These are phyloP conservation scores for Syncephalis plumigaleata DNA, from an alignment of 371 early-diverging fungal species.

Conservation along the genomic window DNA sequence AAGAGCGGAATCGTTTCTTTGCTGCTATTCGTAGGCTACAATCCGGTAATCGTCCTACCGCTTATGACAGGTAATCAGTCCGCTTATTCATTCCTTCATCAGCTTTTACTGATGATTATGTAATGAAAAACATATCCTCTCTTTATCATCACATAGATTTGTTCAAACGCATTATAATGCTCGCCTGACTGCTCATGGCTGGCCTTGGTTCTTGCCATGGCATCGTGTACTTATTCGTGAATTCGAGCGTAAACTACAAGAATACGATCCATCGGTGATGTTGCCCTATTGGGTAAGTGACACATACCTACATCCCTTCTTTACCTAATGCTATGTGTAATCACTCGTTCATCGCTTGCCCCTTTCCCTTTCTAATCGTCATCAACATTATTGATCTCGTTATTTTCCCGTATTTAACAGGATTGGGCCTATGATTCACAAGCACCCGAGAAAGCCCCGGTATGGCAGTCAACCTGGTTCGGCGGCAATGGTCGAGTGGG, in stretches of 20 bases:
- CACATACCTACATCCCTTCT: too few relatives aligned
- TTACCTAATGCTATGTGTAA: too few relatives aligned
- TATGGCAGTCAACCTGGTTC: constrained; percentile 3
- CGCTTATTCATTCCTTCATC: too few relatives aligned
- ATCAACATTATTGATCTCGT: too few relatives aligned
- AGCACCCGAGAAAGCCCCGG: constrained; percentile 3
- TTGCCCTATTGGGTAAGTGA: constrained; percentile 26
- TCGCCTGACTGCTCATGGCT: constrained; percentile 6
- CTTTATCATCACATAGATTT: too few relatives aligned
- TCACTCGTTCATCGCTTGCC: too few relatives aligned
- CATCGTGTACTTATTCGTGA: constrained; percentile 16
- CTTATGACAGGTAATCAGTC: too few relatives aligned
- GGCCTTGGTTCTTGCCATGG: constrained; percentile 18
- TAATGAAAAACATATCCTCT: too few relatives aligned
- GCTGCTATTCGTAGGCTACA: neutral
- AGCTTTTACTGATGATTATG: too few relatives aligned
- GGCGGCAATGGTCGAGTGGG: constrained; percentile 8
- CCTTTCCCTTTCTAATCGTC: too few relatives aligned
- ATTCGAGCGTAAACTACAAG: constrained; percentile 13
- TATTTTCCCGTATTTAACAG: too few relatives aligned
- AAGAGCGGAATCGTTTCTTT: neutral
- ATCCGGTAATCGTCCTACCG: neutral
- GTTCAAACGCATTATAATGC: too few relatives aligned
- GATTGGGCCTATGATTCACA: constrained; percentile 20
- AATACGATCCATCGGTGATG: constrained; percentile 14